Conservation (phyloP, 495 filamentous ascomycete genomes). For the Xylaria nigripes region DNA sequence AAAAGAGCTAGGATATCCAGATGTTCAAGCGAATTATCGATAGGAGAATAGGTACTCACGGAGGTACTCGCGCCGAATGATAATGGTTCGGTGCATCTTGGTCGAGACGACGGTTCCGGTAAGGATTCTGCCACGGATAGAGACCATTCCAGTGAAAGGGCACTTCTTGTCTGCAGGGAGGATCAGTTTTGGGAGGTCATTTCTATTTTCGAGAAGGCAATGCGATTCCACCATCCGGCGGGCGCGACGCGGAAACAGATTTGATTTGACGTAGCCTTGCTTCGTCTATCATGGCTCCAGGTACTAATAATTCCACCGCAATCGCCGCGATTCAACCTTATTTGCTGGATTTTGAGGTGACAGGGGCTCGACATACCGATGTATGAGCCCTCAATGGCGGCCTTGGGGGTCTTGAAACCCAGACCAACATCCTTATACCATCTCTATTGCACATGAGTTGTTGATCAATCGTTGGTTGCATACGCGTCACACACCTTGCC, state of each 20-base stretch:
- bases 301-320: background rate
- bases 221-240: background rate
- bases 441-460: conserved; percentile 57
- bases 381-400: conserved; percentile 94
- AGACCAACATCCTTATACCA: conserved; percentile 99
- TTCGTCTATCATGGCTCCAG: background rate
- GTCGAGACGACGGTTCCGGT: conserved; percentile 97
- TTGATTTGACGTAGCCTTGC: background rate
- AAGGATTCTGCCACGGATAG: conserved; percentile 99
- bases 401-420: conserved; percentile 96
- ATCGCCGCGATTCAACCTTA: background rate
- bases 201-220: conserved; percentile 1
- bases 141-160: conserved; percentile 96
- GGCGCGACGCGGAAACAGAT: background rate
- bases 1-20: background rate
- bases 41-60: background rate
- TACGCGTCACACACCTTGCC: conserved; percentile 53
- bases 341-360: background rate
- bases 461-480: conserved; percentile 6
- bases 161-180: conserved; percentile 90
- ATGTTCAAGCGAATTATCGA: background rate
- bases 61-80: conserved; percentile 99
- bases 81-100: conserved; percentile 98
- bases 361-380: conserved; percentile 69
- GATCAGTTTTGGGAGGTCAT: background rate